Evolutionary conservation across 2,329 filamentous ascomycete species (phyloP).

Genomic region (Cytospora piceicola): DNA sequence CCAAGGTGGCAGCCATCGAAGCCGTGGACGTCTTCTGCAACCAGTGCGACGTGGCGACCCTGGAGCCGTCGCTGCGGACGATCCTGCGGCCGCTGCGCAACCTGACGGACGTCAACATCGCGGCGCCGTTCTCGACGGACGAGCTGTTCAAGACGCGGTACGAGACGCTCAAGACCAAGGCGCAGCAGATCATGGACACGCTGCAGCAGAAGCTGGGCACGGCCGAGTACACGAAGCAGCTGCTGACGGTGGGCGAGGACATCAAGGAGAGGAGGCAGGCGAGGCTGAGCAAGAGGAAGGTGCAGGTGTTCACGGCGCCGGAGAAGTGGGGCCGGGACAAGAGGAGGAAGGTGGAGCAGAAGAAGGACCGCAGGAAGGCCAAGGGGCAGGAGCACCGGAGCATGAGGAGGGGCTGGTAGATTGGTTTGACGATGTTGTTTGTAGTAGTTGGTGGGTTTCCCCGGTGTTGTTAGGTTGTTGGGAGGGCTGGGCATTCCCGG

Average conservation of each 20-base stretch:
- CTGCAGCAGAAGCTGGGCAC: conserved; percentile 86
- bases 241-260: conserved; percentile 73
- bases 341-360: conserved; percentile 80
- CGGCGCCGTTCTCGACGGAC: conserved; percentile 71
- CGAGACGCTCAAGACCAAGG: conserved; percentile 71
- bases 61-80: conserved; percentile 65
- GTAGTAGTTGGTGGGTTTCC: not conserved
- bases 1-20: conserved; percentile 76
- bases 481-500: not conserved
- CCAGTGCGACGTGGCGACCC: conserved; percentile 59
- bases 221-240: conserved; percentile 72
- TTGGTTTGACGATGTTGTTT: too few relatives aligned
- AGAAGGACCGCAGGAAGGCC: conserved; percentile 81
- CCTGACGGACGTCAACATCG: conserved; percentile 79
- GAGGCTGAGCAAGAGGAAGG: conserved; percentile 81
- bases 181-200: conserved; percentile 77
- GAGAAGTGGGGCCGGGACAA: conserved; percentile 80
- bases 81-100: conserved; percentile 71
- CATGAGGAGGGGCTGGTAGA: conserved; percentile 61
- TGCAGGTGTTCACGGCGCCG: conserved; percentile 82
- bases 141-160: conserved; percentile 70
- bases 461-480: not conserved
- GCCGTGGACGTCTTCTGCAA: conserved; percentile 72
- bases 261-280: conserved; percentile 74
- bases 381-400: conserved; percentile 74